Evolutionary conservation across 73 alveolate species (phyloP), one percentile per base, ranked within the genome.

Genomic region (Stentor roeselii): DNA sequence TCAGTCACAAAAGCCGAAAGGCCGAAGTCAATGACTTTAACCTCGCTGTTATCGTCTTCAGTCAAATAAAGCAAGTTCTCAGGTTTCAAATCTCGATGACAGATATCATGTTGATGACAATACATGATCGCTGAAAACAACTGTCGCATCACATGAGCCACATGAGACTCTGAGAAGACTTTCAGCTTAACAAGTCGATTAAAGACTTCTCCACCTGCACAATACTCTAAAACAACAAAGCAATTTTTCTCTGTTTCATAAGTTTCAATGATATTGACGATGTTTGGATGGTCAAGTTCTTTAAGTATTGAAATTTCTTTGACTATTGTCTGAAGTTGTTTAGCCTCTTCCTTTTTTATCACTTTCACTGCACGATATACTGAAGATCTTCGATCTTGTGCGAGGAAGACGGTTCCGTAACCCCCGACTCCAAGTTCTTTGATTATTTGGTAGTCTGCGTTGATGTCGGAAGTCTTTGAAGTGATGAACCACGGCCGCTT

Each of bases 61-160:
- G 86, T 60, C 3, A 75, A 74, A 50, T 75, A 88, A 59, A 90
- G 60, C 30, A 89, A 83, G 76, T 92, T 92, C 82, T 92, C 97
- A 6, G 95, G 97, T 76, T 92, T 92, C 83, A 92, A 76, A 86
- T 92, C 97, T 32, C 97, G 59, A 87, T 92, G 97, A 27, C 86
- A 86, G 2, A 92, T 90, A 39, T 67, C 74, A 76, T 78, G 86
- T 35, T 89, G 59, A 87, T 92, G 97, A 42, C 92, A 88, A 88
- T 90, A 84, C 76, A 50, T 78, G 1, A 92, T 75, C 3, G 97
- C 97, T 37, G 88, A 60, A 41, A 90, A 78, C 34, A 92, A 76
- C 59, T 92, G 86, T 75, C 90, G n/a, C 60, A 76, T 21, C 21
- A 14, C 6, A 15, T 34, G 6, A 35, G 74, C 74, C 21, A 67